Base-by-base conservation (phyloP, 2,329 filamentous ascomycete species). In the Sporothrix pallida region DNA sequence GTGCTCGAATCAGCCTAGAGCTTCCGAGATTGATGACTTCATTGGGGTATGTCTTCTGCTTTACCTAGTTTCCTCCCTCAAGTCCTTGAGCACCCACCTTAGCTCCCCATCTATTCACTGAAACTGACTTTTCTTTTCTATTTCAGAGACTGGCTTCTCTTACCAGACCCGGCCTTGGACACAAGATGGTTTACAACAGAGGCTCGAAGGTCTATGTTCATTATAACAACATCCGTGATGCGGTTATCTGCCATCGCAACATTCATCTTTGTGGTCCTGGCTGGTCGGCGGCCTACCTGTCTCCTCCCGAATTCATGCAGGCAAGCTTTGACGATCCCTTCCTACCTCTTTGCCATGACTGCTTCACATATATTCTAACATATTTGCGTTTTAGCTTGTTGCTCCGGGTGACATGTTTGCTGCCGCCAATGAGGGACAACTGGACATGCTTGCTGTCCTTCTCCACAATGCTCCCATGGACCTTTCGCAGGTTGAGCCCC, bases 201-300 rank as follows among this genome's bases (percentile, higher is more conserved):
- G 80, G 79, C 62, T 83, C 84, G 3, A 84, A 82, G 68, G 83
- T 89, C 44, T 87, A 86, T 73, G 81, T 90, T 31, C 86, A 85
- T 4, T 90, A 92, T 77, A 81, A 84, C 7, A 90, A 92, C 77
- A 86, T 91, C 69, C 85, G 88, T 69, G 89, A 91, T 79, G 85
- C 90, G 7, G 86, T 84, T 71, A 83, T 84, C 46, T 84, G 87
- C 8, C 82, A 85, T 73, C 81, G 85, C 13, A 86, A 85, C 70
- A 79, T 87, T 42, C 81, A 83, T 1, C 76, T 84, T 20, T 80
- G 82, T 48, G 81, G 82, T 63, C 80, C 83, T 12, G 81, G 82
- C 48, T 90, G 88, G 87, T 78, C 79, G 65, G 81, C 84, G 20
- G 80, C 82, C 62, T 84, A 84, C 69, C 80, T 89, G 42, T 80